Conservation (phyloP, 495 filamentous ascomycete genomes). For the Daldinia caldariorum region DNA sequence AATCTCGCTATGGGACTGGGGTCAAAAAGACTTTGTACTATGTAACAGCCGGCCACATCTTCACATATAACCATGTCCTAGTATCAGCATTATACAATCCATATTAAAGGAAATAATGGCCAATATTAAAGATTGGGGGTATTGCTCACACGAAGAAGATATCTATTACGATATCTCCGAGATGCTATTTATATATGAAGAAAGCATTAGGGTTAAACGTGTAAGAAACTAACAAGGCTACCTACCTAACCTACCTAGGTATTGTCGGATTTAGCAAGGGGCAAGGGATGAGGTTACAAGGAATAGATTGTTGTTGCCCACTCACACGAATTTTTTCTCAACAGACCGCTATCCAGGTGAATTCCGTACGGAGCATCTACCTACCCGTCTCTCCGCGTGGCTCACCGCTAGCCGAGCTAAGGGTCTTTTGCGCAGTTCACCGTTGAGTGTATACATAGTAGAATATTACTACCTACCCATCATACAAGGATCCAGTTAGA, state of each 20-base stretch:
- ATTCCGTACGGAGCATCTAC: not conserved
- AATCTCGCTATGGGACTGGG: constrained; percentile 23
- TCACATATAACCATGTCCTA: not conserved
- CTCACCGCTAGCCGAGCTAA: constrained; percentile 1
- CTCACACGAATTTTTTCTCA: not conserved
- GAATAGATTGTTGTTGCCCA: constrained; percentile 3
- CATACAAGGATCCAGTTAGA: not conserved
- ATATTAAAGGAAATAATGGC: not conserved
- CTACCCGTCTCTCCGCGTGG: not conserved
- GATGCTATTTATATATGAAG: not conserved
- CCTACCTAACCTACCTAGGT: too few species aligned
- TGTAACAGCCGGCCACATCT: constrained; percentile 8
- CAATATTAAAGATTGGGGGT: not conserved
- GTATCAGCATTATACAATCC: not conserved
- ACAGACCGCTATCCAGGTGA: not conserved
- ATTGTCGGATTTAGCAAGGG: not conserved
- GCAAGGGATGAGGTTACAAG: not conserved
- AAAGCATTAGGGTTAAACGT: not conserved
- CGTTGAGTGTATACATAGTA: not conserved
- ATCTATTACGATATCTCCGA: not conserved
- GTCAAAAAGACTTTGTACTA: constrained; percentile 7
- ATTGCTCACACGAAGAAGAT: not conserved
- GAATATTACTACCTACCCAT: not conserved
- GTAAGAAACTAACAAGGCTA: too few species aligned
- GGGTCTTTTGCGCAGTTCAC: not conserved